A percentile compares a stretch with the other conserved stretches of the same genome.
These are phyloP conservation scores for Teratosphaeria destructans DNA, from an alignment of 2,329 filamentous ascomycete species.

Conservation along the genomic window DNA sequence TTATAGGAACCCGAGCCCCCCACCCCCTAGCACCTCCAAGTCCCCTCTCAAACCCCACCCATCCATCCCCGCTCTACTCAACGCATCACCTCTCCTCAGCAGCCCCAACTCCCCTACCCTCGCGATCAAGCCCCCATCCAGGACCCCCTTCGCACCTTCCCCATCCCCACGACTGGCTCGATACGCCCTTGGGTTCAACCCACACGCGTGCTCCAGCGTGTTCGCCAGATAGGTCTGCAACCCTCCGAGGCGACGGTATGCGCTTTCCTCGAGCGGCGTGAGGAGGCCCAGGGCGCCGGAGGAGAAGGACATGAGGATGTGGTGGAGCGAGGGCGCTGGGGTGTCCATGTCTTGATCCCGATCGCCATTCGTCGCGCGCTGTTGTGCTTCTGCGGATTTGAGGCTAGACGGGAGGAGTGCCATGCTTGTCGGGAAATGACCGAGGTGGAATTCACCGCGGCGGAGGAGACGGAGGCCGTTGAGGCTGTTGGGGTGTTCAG, in stretches of 20 bases:
- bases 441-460: slow-evolving; percentile 77
- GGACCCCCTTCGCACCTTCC: slow-evolving; percentile 50
- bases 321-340: slow-evolving; percentile 22
- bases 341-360: neutral
- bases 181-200: slow-evolving; percentile 74
- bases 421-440: slow-evolving; percentile 65
- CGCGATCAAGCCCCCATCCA: slow-evolving; percentile 59
- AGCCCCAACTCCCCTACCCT: slow-evolving; percentile 54
- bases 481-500: slow-evolving; percentile 88
- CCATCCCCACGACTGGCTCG: slow-evolving; percentile 40
- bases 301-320: slow-evolving; percentile 60
- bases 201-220: slow-evolving; percentile 63
- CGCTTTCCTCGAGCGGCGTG: slow-evolving; percentile 64
- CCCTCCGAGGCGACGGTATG: slow-evolving; percentile 74
- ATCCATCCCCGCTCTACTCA: slow-evolving; percentile 26
- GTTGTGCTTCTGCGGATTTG: slow-evolving; percentile 30
- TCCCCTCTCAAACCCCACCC: slow-evolving; percentile 60
- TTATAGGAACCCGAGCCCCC: slow-evolving; percentile 44
- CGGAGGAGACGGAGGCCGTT: slow-evolving; percentile 81
- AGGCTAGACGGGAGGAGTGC: slow-evolving; percentile 61
- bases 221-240: slow-evolving; percentile 71
- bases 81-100: neutral
- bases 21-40: slow-evolving; percentile 53
- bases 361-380: slow-evolving; percentile 6
- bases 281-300: slow-evolving; percentile 70